Evolutionary conservation across 805 yeast genomes (phyloP), one percentile per base, ranked within the genome.

Genomic region (Yamadazyma ubonensis): DNA sequence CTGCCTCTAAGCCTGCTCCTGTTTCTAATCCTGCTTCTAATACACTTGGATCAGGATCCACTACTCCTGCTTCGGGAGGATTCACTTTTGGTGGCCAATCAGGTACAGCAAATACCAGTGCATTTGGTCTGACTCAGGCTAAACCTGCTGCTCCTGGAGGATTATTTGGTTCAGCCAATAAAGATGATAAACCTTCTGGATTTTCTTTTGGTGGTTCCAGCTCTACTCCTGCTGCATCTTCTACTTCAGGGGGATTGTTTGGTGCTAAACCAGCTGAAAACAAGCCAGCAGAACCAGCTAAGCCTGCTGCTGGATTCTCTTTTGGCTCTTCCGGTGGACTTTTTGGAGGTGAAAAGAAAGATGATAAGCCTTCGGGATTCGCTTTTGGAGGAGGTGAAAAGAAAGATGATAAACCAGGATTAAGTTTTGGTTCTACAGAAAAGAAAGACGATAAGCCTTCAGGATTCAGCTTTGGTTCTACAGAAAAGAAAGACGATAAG

Each of bases 161-260:
- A 27, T 18, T 40, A 14, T 16, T 38, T 20, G 14, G 30, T 17
- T 31, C 38, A 29, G 17, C 37, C n/a, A 34, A 35, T 16, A 51
- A 45, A 22, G 46, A 33, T 25, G 50, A 43, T 17, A 50, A 50
- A 26, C 48, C 50, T 16, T 29, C 46, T 6, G 55, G 51, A 4
- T 49, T 48, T 28, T 43, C 52, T 5, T 51, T 57, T 33, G 60
- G 62, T 11, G 48, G 52, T 0, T 23, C 14, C n/a, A n/a, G n/a
- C n/a, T 15, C 17, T 33, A 9, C 37, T 10, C 9, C 19, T 10
- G 10, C 23, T 10, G 12, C 23, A 5, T 15, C 33, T 18, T 6
- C 14, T 16, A 16, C 33, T 16, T 16, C 33, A n/a, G 33, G 33
- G 7, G 33, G 33, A 5, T 17, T 34, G 36, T 36, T 38, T 20